Evolutionary conservation across 2,329 filamentous ascomycete species (phyloP).

Genomic region (Ciborinia camelliae): DNA sequence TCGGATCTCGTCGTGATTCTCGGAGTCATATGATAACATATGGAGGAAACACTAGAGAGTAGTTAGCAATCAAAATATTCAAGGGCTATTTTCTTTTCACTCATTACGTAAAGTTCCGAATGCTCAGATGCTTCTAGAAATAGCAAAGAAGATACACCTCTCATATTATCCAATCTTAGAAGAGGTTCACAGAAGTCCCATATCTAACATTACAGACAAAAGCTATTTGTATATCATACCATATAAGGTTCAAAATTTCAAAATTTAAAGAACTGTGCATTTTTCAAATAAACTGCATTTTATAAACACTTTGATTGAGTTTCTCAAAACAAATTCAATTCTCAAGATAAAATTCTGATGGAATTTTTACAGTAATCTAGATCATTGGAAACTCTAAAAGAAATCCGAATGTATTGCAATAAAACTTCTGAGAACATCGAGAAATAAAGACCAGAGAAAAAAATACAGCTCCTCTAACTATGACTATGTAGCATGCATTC

Average conservation of each 20-base stretch:
- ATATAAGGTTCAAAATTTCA: background rate
- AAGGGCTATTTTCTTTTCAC: too few species aligned
- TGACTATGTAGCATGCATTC: background rate
- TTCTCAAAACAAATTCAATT: too few species aligned
- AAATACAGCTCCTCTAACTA: too few species aligned
- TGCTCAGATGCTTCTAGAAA: too few species aligned
- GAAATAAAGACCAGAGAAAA: background rate
- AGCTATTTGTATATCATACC: too few species aligned
- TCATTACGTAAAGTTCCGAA: background rate
- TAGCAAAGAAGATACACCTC: too few species aligned
- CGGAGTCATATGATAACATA: background rate
- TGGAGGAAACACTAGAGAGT: background rate
- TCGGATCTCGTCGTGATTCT: too few species aligned
- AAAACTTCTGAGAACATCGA: background rate
- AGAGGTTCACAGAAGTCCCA: too few species aligned
- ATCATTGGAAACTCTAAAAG: background rate
- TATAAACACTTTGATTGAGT: too few species aligned
- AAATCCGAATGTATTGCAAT: background rate
- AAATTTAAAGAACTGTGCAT: background rate
- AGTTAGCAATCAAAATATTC: background rate
- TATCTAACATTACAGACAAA: too few species aligned
- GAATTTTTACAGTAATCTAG: background rate
- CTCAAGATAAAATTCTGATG: too few species aligned
- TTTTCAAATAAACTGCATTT: background rate
- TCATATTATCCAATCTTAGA: too few species aligned